Evolutionary conservation across 441 rosid genomes (phyloP).

Genomic region (Syzygium malaccense): DNA sequence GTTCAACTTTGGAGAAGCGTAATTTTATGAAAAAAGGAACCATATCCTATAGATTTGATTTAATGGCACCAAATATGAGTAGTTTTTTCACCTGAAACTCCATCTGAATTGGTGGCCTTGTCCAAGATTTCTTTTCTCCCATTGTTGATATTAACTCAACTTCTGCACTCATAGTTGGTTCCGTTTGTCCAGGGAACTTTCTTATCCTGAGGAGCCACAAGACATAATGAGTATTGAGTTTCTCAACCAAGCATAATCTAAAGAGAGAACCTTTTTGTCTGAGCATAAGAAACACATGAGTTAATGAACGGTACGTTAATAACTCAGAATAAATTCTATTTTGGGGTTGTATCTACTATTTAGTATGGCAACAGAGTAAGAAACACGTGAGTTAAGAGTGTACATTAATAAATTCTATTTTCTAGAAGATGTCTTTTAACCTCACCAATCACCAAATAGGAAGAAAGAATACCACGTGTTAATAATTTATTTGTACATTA

Average conservation of each 20-base stretch:
- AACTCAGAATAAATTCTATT: too few species aligned
- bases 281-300: neutral
- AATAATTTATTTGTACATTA: neutral
- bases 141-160: constrained; percentile 95
- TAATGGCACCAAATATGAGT: neutral
- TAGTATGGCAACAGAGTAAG: neutral
- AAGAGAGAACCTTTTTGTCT: neutral
- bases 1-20: neutral
- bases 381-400: neutral
- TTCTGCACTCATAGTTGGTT: constrained; percentile 96
- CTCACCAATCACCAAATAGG: neutral
- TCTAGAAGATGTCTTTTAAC: neutral
- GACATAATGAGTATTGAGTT: neutral
- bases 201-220: constrained; percentile 55
- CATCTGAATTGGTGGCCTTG: constrained; percentile 99
- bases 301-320: too few species aligned
- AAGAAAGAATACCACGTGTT: neutral
- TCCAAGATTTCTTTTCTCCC: constrained; percentile 92
- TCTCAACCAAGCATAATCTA: neutral
- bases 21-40: neutral
- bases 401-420: neutral
- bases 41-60: neutral
- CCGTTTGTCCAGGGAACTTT: constrained; percentile 99
- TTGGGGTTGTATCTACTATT: neutral
- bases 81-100: constrained; percentile 72